Evolutionary conservation across 768 basidiomycete genomes (phyloP), one percentile per base, ranked within the genome.

Genomic region (Hericium coralloides): DNA sequence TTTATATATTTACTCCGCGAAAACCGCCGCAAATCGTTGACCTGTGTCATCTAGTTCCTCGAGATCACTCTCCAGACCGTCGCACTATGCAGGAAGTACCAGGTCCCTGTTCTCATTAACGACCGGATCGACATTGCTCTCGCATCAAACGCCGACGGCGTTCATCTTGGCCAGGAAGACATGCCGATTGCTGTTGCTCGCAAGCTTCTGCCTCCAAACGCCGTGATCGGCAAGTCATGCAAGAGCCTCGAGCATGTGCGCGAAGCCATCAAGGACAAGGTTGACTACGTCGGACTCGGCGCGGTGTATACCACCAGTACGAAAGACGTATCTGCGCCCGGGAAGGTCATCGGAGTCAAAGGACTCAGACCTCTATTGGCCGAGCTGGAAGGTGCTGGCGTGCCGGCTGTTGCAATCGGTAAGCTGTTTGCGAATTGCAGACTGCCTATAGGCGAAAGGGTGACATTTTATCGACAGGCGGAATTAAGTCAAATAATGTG

Each of bases 131-230:
- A 97, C 64, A 82, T 98, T 22, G 91, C 89, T 9, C 76, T 94
- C 20, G 89, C 90, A 7, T 73, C 90, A 20, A 74, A 80, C 47
- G 85, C 86, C 2, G 79, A 80, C 48, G 93, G 94, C 15, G 84
- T 95, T 12, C 95, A 98, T 67, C 74, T 97, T 47, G 95, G 95
- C 6, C 95, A 97, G 71, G 79, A 81, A 0, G 94, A 95, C 67
- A 89, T 92, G 80, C 81, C 88, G 2, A 75, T 89, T 12, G 65
- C 75, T 43, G 66, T 81, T 45, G 92, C 85, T 3, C 82, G 86
- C 23, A 67, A 67, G 12, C 74, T 97, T 2, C 77, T 98, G 3
- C 90, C 90, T 0, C 66, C 75, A 1, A 80, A 78, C 9, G 73
- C 84, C 0, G 79, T 95, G 62, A 82, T 98, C 36, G 95, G 95